Percentiles rank a stretch among this genome's conserved stretches.
Conservation (phyloP, 2,329 filamentous ascomycete genomes). For the Exserohilum turcica region DNA sequence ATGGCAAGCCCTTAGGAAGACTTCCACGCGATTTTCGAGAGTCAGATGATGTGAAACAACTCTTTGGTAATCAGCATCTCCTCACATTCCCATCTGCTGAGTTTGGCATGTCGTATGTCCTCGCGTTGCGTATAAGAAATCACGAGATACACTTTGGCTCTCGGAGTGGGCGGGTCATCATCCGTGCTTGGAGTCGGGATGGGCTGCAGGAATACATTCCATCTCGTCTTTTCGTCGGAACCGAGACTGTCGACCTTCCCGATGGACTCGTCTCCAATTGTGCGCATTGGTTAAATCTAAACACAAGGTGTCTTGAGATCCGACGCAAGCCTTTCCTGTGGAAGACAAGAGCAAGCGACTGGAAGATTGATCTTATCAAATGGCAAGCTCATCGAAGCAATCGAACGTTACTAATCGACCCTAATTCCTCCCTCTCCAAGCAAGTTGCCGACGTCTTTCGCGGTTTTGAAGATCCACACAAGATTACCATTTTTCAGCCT, state of each 20-base stretch:
- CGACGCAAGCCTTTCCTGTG: constrained; percentile 53
- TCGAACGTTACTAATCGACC: constrained; percentile 53
- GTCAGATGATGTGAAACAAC: constrained; percentile 50
- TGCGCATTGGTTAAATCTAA: constrained; percentile 63
- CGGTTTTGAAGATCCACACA: constrained; percentile 53
- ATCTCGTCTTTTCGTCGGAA: constrained; percentile 25
- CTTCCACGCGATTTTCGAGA: constrained; percentile 59
- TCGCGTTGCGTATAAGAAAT: constrained; percentile 43
- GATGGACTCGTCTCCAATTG: constrained; percentile 56
- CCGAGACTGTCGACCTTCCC: constrained; percentile 56
- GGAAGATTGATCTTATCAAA: constrained; percentile 44
- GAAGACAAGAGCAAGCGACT: constrained; percentile 44
- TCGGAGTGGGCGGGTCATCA: constrained; percentile 46
- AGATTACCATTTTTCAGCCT: constrained; percentile 57
- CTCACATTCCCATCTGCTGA: constrained; percentile 58
- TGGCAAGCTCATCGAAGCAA: constrained; percentile 36
- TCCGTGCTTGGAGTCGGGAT: constrained; percentile 46
- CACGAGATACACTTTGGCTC: constrained; percentile 61
- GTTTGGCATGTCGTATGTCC: constrained; percentile 56
- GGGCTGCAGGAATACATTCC: constrained; percentile 45
- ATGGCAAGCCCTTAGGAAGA: constrained; percentile 55
- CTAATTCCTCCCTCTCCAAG: constrained; percentile 49
- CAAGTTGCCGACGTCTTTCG: constrained; percentile 53
- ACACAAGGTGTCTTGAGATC: constrained; percentile 55
- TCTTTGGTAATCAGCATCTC: constrained; percentile 61